These are phyloP conservation scores for Rasamsonia emersonii DNA, from an alignment of 2,329 filamentous ascomycete genomes.

Conservation along the genomic window DNA sequence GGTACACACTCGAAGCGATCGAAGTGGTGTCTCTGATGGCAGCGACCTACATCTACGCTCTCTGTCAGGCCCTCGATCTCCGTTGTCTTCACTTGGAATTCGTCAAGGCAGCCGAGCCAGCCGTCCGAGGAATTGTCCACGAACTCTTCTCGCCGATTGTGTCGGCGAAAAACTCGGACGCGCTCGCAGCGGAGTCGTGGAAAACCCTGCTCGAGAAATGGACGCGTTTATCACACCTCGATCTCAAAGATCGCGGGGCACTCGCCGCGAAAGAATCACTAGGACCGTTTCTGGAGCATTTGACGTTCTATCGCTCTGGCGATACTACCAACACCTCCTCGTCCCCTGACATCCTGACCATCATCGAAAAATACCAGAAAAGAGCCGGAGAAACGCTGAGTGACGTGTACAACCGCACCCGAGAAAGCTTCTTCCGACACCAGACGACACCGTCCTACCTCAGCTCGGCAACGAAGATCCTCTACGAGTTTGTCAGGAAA, in stretches of 20 bases:
- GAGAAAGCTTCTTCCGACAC: conserved; percentile 10
- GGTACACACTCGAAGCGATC: conserved; percentile 48
- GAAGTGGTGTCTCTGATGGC: conserved; percentile 50
- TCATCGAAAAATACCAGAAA: conserved; percentile 5
- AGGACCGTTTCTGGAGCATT: conserved; percentile 2
- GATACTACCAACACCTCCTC: not conserved
- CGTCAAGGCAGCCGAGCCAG: conserved; percentile 5
- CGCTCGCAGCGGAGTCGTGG: conserved; percentile 5
- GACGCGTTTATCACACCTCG: conserved; percentile 8
- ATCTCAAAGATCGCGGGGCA: conserved; percentile 6
- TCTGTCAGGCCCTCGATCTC: conserved; percentile 52
- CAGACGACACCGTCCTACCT: conserved; percentile 16
- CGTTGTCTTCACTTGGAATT: conserved; percentile 22
- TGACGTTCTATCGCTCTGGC: not conserved
- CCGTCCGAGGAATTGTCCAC: conserved; percentile 3
- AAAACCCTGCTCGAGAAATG: conserved; percentile 7
- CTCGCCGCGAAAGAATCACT: conserved; percentile 7
- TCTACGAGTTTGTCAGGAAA: conserved; percentile 30
- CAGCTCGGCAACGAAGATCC: conserved; percentile 18
- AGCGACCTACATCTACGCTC: conserved; percentile 45
- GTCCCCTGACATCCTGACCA: not conserved
- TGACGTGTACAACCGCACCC: conserved; percentile 9
- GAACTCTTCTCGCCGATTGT: conserved; percentile 5
- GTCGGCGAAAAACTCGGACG: conserved; percentile 2
- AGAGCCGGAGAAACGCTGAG: conserved; percentile 3